phyloP scores from a whole-genome alignment of 1,139 yeast species.

The Taphrina betulina region DNA sequence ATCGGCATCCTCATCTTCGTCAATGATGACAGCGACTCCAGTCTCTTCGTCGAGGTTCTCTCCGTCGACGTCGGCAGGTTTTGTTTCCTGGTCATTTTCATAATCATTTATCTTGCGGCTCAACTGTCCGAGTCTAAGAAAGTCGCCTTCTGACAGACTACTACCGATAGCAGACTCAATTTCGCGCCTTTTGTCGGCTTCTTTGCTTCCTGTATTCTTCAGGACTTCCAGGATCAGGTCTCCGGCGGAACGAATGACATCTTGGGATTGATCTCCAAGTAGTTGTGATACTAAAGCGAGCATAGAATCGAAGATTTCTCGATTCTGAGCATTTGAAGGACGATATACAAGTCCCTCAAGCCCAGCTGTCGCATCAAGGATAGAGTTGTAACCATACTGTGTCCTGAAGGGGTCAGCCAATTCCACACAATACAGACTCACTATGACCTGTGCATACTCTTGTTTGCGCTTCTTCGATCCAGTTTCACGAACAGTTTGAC shows the following conservation, averaged over 20 bases:
- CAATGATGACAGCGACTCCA: conserved; percentile 52
- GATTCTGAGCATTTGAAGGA: conserved; percentile 55
- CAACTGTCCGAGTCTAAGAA: conserved; percentile 56
- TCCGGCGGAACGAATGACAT: conserved; percentile 55
- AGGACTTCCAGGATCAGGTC: conserved; percentile 65
- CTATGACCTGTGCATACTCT: conserved; percentile 25
- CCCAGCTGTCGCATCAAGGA: conserved; percentile 44
- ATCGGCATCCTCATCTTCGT: conserved; percentile 48
- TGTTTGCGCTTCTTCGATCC: conserved; percentile 34
- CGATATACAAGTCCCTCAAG: conserved; percentile 51
- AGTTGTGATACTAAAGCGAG: conserved; percentile 53
- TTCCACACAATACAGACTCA: neutral
- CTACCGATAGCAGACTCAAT: conserved; percentile 54
- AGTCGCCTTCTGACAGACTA: conserved; percentile 50
- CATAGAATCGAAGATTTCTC: conserved; percentile 50
- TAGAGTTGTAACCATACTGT: conserved; percentile 32
- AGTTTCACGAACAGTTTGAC: conserved; percentile 27
- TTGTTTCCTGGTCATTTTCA: conserved; percentile 44
- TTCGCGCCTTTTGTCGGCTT: conserved; percentile 46
- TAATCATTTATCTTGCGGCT: conserved; percentile 61
- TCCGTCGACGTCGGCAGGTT: conserved; percentile 35
- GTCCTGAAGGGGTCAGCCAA: conserved; percentile 2
- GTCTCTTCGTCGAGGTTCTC: conserved; percentile 47
- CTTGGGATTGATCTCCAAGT: conserved; percentile 61
- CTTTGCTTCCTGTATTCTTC: conserved; percentile 53